Percentiles rank a stretch among this genome's conserved stretches.
Evolutionary conservation across 2,329 filamentous ascomycete species (phyloP).

Genomic region (Talaromyces sp.): DNA sequence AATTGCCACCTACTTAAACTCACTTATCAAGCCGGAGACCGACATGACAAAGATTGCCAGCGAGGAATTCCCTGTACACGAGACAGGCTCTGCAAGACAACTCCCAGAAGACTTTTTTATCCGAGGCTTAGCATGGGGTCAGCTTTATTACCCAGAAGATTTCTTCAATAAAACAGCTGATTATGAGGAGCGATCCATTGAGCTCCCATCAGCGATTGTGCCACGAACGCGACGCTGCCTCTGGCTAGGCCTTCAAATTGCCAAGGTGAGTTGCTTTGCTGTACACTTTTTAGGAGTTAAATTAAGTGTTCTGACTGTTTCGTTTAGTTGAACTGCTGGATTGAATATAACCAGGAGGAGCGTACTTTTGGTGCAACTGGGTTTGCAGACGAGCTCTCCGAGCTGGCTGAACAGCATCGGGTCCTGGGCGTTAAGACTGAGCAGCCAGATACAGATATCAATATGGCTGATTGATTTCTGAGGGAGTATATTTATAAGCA

Average conservation of each 20-base stretch:
- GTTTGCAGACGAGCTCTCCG: constrained; percentile 23
- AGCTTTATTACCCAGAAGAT: constrained; percentile 41
- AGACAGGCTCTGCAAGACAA: constrained; percentile 40
- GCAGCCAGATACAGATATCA: background rate
- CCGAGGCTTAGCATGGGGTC: constrained; percentile 51
- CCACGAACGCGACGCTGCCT: constrained; percentile 49
- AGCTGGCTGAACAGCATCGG: constrained; percentile 8
- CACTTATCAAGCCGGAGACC: constrained; percentile 38
- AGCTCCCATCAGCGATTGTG: constrained; percentile 44
- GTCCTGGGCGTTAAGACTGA: background rate
- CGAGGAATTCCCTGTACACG: constrained; percentile 37
- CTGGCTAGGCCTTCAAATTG: constrained; percentile 43
- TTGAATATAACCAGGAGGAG: constrained; percentile 28
- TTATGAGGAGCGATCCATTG: constrained; percentile 51
- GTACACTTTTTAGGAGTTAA: no score
- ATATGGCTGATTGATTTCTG: background rate
- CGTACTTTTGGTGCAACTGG: constrained; percentile 29
- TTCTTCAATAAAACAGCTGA: constrained; percentile 51
- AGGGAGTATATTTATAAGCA: background rate
- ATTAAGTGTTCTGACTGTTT: background rate
- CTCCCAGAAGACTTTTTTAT: constrained; percentile 57
- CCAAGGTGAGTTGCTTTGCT: constrained; percentile 30
- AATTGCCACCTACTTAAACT: constrained; percentile 50
- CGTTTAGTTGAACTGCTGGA: constrained; percentile 33
- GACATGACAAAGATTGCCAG: constrained; percentile 31